Base-by-base conservation (phyloP, 176 grass and related monocot genomes). In the Phoenix dactylifera region DNA sequence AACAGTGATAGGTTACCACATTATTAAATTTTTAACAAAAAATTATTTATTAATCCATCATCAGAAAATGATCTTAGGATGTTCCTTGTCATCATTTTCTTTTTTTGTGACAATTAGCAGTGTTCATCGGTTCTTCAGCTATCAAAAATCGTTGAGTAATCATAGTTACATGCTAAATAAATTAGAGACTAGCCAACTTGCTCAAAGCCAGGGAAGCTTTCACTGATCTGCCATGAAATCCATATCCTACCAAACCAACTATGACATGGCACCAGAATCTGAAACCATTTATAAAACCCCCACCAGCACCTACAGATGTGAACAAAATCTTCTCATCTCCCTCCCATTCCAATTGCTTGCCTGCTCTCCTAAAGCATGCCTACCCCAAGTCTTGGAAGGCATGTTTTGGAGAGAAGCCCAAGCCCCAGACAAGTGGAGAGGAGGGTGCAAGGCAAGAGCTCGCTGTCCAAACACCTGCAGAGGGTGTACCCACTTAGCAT, bases 161-260 rank as follows among this genome's bases (percentile, higher is more conserved):
- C 35, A 44, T 12, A 2, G 35, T 12, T 2, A 44, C 6, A 44
- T 44, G 7, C 7, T 14, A 44, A 14, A 44, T 12, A 44, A 44
- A 12, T 14, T 44, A 44, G 35, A 12, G 35, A 44, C 35, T 14
- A 3, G 10, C 24, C 30, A 63, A 75, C 74, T 82, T 80, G 77
- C 70, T 85, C 66, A 80, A 76, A 86, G 85, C 60, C 28, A 73
- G 54, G 39, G 76, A 93, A 76, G 94, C 81, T 98, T 76, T 98
- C 87, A 59, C 54, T 69, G 74, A 98, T 79, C 94, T 89, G 92
- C 84, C 88, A 81, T 89, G 94, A 98, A 89, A 73, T 61, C n/a
- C 85, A 89, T 68, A 74, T 70, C 28, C 74, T 67, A 98, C 94
- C 94, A 83, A 91, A 91, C 94, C 39, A 74, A 24, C 63, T 25